Evolutionary conservation across 345 rosid species (phyloP), one percentile per base, ranked within the genome.

Genomic region (Linum usitatissimum): DNA sequence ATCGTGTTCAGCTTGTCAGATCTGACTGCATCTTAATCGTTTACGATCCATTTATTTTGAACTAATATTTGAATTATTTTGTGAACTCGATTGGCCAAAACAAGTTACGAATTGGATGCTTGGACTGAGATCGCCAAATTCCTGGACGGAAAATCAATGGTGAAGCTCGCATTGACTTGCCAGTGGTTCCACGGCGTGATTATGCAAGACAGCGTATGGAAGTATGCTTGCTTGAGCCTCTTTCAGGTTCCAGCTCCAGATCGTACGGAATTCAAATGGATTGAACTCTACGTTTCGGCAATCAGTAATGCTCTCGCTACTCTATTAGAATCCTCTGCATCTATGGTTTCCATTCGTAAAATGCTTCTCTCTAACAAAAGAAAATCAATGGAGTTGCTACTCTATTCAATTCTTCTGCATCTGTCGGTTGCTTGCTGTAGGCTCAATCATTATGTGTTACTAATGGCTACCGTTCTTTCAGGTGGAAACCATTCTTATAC

Each of bases 401-500:
- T 60, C 18, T 6, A 34, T 31, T 14, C 23, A 34, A 18, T 31
- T 36, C 6, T 60, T 18, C 14, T 34, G 28, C 28, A 23, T 23
- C 28, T 23, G 28, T 23, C 28, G 1, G 2, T 23, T 23, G 28
- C 28, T 23, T 23, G 28, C 28, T 2, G 28, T 23, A 23, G 28
- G 28, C 28, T 23, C 28, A 23, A 23, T 23, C 28, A 23, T 23
- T 23, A 23, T 23, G 28, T 23, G 28, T 23, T 23, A 23, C 28
- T 23, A 23, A 23, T 23, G 28, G 28, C 28, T 23, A 71, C 51
- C 10, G 51, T 45, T 7, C 7, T 45, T 45, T 4, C 83, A 87
- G 97, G 83, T 78, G 97, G 97, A 62, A 87, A 87, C 66, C 97
- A 93, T 82, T 84, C 99, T 53, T 87, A 74, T 79, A 60, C 64